A percentile compares a stretch with the other conserved stretches of the same genome.
These are phyloP conservation scores for Bipolaris sorokiniana DNA, from an alignment of 2,329 filamentous ascomycete genomes.

Conservation along the genomic window DNA sequence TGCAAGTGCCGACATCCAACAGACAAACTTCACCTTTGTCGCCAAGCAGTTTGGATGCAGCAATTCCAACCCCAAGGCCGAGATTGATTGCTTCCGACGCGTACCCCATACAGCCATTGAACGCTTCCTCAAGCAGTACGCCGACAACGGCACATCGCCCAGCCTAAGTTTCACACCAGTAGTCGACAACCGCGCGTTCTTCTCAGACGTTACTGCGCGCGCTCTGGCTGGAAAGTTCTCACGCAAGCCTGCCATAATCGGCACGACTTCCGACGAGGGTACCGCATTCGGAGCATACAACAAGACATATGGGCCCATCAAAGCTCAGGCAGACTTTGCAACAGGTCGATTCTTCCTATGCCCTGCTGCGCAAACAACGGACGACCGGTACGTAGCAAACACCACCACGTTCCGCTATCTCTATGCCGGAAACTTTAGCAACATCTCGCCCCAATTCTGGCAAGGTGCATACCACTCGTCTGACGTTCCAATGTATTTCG, in stretches of 20 bases:
- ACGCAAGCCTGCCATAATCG: conserved; percentile 46
- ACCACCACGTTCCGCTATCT: conserved; percentile 47
- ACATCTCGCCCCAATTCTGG: conserved; percentile 45
- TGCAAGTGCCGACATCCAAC: conserved; percentile 24
- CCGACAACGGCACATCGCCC: conserved; percentile 34
- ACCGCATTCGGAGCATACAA: conserved; percentile 43
- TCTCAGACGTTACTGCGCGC: conserved; percentile 46
- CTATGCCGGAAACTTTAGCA: conserved; percentile 47
- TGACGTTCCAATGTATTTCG: conserved; percentile 47
- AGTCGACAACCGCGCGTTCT: conserved; percentile 41
- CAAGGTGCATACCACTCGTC: conserved; percentile 46
- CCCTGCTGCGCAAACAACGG: conserved; percentile 35
- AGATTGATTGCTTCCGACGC: conserved; percentile 49
- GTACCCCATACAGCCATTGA: conserved; percentile 39
- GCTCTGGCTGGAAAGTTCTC: conserved; percentile 36
- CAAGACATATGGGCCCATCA: conserved; percentile 34
- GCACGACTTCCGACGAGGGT: conserved; percentile 46
- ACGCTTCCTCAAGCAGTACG: conserved; percentile 41
- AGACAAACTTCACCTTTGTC: conserved; percentile 50
- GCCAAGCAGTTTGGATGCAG: conserved; percentile 47
- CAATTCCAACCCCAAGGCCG: conserved; percentile 22
- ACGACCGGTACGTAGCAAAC: conserved; percentile 30
- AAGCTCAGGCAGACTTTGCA: conserved; percentile 20
- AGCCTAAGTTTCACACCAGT: conserved; percentile 36
- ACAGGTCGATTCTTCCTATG: conserved; percentile 42